Conservation (phyloP, 2,329 filamentous ascomycete species). For the Aspergillus persii region DNA sequence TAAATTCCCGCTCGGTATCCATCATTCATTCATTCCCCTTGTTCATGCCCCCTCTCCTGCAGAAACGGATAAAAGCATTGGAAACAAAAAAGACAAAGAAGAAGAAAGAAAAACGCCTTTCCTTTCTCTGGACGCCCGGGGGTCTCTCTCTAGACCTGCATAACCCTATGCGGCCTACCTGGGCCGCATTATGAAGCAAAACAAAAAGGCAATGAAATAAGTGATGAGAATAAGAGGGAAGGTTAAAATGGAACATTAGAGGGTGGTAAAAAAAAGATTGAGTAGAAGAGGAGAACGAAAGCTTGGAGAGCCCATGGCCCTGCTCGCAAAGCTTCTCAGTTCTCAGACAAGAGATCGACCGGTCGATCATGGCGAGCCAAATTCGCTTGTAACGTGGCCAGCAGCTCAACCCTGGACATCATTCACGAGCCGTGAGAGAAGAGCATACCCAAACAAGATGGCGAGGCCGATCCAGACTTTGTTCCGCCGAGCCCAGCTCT, state of each 20-base stretch:
- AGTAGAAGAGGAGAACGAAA: background rate
- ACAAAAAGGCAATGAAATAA: background rate
- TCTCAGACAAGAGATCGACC: no score
- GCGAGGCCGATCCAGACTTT: constrained; percentile 71
- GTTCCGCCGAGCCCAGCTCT: constrained; percentile 78
- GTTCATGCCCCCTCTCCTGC: no score
- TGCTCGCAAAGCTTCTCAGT: background rate
- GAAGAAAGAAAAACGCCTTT: constrained; percentile 11
- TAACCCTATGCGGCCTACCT: background rate
- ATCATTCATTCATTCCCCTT: background rate
- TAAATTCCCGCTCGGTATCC: background rate
- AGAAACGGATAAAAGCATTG: background rate
- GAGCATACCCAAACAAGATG: constrained; percentile 75
- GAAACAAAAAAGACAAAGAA: background rate
- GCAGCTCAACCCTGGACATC: constrained; percentile 40
- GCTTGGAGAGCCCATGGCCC: background rate
- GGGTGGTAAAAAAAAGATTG: background rate
- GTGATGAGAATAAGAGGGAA: constrained; percentile 1
- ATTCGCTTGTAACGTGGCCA: background rate
- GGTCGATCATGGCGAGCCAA: no score
- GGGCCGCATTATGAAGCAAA: background rate
- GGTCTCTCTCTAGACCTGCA: background rate
- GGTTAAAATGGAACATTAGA: background rate
- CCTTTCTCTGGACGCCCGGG: constrained; percentile 6
- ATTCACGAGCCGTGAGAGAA: constrained; percentile 72